phyloP scores from a whole-genome alignment of 495 filamentous ascomycete genomes.

The Aspergillus steynii region DNA sequence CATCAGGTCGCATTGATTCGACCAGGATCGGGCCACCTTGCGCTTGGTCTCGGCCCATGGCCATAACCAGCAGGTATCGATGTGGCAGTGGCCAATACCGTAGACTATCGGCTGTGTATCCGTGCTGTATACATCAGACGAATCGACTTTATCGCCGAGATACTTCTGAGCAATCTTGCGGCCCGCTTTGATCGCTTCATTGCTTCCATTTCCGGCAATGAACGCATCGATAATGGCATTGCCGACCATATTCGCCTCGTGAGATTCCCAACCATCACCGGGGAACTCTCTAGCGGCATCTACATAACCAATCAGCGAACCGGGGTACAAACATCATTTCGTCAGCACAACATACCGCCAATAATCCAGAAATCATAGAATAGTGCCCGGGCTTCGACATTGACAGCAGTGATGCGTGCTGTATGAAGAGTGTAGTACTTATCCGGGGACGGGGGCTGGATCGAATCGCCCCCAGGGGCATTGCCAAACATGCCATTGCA shows the following conservation, averaged over 20 bases:
- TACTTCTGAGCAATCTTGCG: constrained; percentile 82
- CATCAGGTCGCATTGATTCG: constrained; percentile 90
- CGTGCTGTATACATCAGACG: constrained; percentile 77
- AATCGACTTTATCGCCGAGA: constrained; percentile 78
- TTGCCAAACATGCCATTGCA: constrained; percentile 99
- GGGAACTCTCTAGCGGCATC: constrained; percentile 83
- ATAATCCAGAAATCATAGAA: constrained; percentile 96
- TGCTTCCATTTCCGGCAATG: constrained; percentile 69
- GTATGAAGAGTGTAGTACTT: constrained; percentile 71
- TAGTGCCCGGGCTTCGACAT: constrained; percentile 77
- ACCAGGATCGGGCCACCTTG: constrained; percentile 95
- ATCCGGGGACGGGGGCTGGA: constrained; percentile 85
- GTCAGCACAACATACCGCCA: constrained; percentile 44
- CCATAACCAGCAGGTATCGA: constrained; percentile 98
- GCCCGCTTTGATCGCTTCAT: constrained; percentile 73
- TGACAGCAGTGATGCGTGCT: constrained; percentile 88
- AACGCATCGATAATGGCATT: constrained; percentile 90
- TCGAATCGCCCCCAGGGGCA: constrained; percentile 77
- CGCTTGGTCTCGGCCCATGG: constrained; percentile 98
- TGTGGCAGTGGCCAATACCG: constrained; percentile 94
- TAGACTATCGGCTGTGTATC: constrained; percentile 74
- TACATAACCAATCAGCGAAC: not conserved
- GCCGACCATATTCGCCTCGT: constrained; percentile 77
- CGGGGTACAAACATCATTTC: not conserved
- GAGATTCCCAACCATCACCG: constrained; percentile 78